Evolutionary conservation across 2,329 filamentous ascomycete species (phyloP), one percentile per base, ranked within the genome.

Genomic region (Dichotomopilus funicola): DNA sequence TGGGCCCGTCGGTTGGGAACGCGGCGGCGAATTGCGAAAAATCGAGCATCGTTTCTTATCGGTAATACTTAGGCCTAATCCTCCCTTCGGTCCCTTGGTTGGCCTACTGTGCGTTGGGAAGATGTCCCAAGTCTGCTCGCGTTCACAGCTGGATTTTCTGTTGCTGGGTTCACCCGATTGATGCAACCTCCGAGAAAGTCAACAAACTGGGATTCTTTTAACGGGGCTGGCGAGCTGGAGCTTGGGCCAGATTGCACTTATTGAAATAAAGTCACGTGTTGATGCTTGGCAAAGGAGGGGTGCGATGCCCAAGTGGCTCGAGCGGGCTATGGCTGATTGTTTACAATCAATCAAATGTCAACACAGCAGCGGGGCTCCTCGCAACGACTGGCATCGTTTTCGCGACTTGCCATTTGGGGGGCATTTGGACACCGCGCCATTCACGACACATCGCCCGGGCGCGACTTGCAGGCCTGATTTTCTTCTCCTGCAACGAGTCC

Each of bases 21-120:
- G 90, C 81, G 7, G 80, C 75, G 27, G 87, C 78, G 58, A 89
- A 89, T 38, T 86, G 78, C 31, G 81, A 78, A 68, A 85, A 85
- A 65, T 87, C 78, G 44, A 85, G 75, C 79, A 86, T 87, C 19
- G 19, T 38, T 54, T n/a, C n/a, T n/a, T n/a, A n/a, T n/a, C n/a
- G n/a, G n/a, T n/a, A n/a, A n/a, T n/a, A n/a, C n/a, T n/a, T n/a
- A n/a, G n/a, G n/a, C n/a, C n/a, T n/a, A n/a, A 27, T 27, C 19
- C 19, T 27, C 19, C 19, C 19, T 27, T 3, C 19, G 3, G 19
- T 27, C 19, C 19, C 44, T 13, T 41, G 41, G 41, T 45, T 12
- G 49, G 12, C 8, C 33, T 12, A 6, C 34, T 48, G 4, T 50
- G 19, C 7, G 43, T 45, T 45, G 43, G 42, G 5, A 45, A 45